Base-by-base conservation (phyloP, 495 filamentous ascomycete species). In the Margaritispora aquatica region DNA sequence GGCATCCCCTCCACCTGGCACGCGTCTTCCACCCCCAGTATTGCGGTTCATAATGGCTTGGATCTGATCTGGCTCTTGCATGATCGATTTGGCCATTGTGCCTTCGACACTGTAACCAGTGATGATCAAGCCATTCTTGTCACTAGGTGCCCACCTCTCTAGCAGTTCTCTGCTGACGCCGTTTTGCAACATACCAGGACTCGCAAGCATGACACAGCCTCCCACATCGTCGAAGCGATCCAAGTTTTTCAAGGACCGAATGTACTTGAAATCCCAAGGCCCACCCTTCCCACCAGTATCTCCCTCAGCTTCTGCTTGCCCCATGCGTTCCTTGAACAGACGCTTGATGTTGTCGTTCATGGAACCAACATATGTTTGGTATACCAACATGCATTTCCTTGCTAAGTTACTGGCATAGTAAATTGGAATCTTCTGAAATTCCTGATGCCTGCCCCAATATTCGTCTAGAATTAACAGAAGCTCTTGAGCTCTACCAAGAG, bases 311-410 rank as follows among this genome's bases (percentile, higher is more conserved):
- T 94, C 91, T 38, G 89, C 89, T 71, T 96, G 90, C 3, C 87
- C 88, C 84, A 92, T 89, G 26, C 89, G 82, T 67, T 93, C 87
- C 20, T 88, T 79, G 74, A 95, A 96, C 8, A 94, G 79, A 1
- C 88, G 81, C 68, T 96, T 96, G 73, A 98, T 97, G 65, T 96
- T 97, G 69, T 96, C 93, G 69, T 98, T 98, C 94, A 98, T 98
- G 24, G 91, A 89, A 54, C 89, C 87, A 59, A 96, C 88, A 67
- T 97, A 97, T 1, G 94, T 98, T 71, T 97, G 93, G 68, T 98
- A 98, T 5, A 98, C 92, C 19, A 96, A 82, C 94, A 98, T 98
- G 69, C 94, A 98, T 71, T 96, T 94, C 62, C 93, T 77, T 1
- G 94, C 94, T 50, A 96, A 80, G 68, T 93, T 96, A 60, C 87